Evolutionary conservation across 768 basidiomycete species (phyloP), one percentile per base, ranked within the genome.

Genomic region (Exsudoporus frostii): DNA sequence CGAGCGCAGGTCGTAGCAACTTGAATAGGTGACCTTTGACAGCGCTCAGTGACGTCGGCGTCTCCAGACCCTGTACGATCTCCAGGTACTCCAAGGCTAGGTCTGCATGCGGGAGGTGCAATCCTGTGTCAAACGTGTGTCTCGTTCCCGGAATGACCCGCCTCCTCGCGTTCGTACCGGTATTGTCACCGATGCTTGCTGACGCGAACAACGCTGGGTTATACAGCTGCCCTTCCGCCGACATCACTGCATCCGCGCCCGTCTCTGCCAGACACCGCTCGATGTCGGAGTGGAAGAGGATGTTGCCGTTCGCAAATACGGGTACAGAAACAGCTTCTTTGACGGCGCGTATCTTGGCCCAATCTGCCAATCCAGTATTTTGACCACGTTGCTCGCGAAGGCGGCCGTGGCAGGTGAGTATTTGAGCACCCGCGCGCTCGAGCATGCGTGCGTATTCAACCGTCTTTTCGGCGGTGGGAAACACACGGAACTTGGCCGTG

Each of bases 221-320:
- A 67, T 97, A 97, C 0, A 99, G 75, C 57, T 95, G 86, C 0
- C 92, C 95, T 73, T 97, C 97, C 1, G 95, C 97, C 39, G 84
- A 86, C 94, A 98, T 97, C 53, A 98, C 85, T 0, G 84, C 96
- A 63, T 97, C 93, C 7, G 84, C 88, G 14, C 93, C 92, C 0
- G 97, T 99, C 45, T 82, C 81, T 22, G 80, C 79, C 30, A 99
- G 73, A 68, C 94, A 98, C 11, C 76, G 73, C 46, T 79, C 77
- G 43, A 98, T 81, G 69, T 98, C 95, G n/a, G 83, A 78, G 40
- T 87, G 80, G 68, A 86, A 92, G 13, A 98, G 83, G 54, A 98
- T 83, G 68, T 98, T 98, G 27, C 97, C 97, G 69, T 99, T 99
- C 0, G 96, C 95, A 67, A 99, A 91, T 5, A 99, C 94, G 4